Percentiles rank a stretch among this genome's conserved stretches.
Conservation (phyloP, 2,329 filamentous ascomycete genomes). For the Chrysoporthe cubensis region DNA sequence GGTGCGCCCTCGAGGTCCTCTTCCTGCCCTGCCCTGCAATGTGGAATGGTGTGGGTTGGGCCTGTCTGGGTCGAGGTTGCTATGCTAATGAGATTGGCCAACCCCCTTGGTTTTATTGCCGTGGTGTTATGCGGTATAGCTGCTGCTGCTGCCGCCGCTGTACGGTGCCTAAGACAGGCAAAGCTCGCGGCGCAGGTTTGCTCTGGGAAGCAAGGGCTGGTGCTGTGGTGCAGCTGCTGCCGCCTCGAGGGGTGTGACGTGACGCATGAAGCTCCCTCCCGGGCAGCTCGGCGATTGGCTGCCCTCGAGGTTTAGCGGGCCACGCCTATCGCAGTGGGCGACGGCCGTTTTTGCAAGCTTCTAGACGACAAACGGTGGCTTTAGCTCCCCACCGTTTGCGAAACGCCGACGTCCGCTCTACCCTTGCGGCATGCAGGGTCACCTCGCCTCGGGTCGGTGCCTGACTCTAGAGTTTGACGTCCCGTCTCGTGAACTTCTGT, state of each 20-base stretch:
- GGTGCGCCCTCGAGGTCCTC: background rate
- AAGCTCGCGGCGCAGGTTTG: background rate
- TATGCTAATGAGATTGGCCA: background rate
- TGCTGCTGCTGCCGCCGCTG: background rate
- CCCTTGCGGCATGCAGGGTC: background rate
- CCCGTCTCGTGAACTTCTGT: background rate
- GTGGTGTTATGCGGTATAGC: background rate
- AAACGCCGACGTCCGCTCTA: background rate
- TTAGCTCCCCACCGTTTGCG: background rate
- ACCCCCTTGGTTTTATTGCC: slow-evolving; percentile 7
- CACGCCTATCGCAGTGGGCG: background rate
- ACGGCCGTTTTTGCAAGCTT: background rate
- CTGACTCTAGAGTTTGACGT: background rate
- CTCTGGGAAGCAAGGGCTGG: slow-evolving; percentile 8
- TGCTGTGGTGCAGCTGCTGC: slow-evolving; percentile 3
- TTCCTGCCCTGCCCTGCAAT: background rate
- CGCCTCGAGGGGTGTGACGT: background rate
- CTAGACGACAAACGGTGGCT: background rate
- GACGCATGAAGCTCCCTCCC: slow-evolving; percentile 20
- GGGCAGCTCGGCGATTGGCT: slow-evolving; percentile 12
- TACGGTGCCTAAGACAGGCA: no score
- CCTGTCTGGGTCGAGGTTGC: background rate
- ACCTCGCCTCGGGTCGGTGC: background rate
- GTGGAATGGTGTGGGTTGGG: background rate
- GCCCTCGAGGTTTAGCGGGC: background rate